These are phyloP conservation scores for Polytolypa hystricis DNA, from an alignment of 2,329 filamentous ascomycete species.

Conservation along the genomic window DNA sequence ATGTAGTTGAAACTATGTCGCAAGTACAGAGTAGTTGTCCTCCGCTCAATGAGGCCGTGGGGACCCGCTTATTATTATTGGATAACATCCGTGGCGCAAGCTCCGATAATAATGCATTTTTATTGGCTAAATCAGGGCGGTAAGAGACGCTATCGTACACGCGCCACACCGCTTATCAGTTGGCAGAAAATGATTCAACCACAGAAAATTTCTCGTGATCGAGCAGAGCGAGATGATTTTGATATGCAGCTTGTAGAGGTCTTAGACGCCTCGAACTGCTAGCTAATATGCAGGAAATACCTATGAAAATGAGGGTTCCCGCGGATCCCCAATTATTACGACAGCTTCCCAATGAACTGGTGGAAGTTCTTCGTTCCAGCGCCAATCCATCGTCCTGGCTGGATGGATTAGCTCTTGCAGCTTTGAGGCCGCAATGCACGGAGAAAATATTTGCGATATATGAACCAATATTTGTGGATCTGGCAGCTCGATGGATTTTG, in stretches of 20 bases:
- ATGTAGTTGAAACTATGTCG: too few species aligned
- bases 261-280: conserved; percentile 10
- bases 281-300: conserved; percentile 27
- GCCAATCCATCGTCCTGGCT: conserved; percentile 53
- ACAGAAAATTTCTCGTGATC: conserved; percentile 5
- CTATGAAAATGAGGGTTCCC: conserved; percentile 41
- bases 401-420: conserved; percentile 56
- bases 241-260: conserved; percentile 10
- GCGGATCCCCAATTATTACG: conserved; percentile 40
- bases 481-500: conserved; percentile 66
- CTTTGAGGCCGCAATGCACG: conserved; percentile 51
- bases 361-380: conserved; percentile 53
- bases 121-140: conserved; percentile 5
- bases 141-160: not conserved
- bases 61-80: conserved; percentile 4
- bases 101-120: too few species aligned
- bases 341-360: conserved; percentile 58
- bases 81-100: conserved; percentile 18
- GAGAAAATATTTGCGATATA: conserved; percentile 57
- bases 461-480: conserved; percentile 64
- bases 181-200: conserved; percentile 21
- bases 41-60: too few species aligned
- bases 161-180: conserved; percentile 12
- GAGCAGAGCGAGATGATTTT: conserved; percentile 6
- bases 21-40: too few species aligned